Base-by-base conservation (phyloP, 2,329 filamentous ascomycete species). In the Cercospora zeae-maydis region DNA sequence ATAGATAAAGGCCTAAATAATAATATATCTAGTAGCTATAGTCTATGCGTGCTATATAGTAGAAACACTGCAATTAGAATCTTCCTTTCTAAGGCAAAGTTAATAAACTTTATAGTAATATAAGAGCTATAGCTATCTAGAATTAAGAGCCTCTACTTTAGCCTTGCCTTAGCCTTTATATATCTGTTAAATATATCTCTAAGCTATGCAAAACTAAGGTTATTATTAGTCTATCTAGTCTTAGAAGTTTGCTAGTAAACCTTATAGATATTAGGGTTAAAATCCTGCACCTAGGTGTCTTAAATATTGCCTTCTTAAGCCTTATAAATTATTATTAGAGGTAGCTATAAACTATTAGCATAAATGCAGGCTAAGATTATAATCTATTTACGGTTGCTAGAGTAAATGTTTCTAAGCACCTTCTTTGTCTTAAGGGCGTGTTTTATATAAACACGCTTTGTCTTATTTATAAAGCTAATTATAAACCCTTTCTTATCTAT, bases 41-140 rank as follows among this genome's bases (percentile, higher is more conserved):
- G 21, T 24, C 42, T 47, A 27, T 59, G 37, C 3, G 36, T 59
- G 36, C 49, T 51, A 45, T 59, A 52, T 36, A 39, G 42, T 16
- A n/a, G 42, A 21, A 51, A 59, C 3, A 59, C 42, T 47, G 21
- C 11, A 21, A 59, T 11, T 21, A 59, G 27, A 13, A 59, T 52
- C 30, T 52, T 59, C 49, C 51, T 34, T 34, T 51, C 34, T 21
- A 51, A 33, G 34, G 13, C 4, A 21, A 51, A 61, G 6, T 61
- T 55, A 34, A 61, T 27, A 36, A 61, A 61, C 9, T 13, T 6
- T 47, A 61, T 55, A 55, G 45, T 61, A 31, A 61, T 34, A 55
- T 60, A 54, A 24, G 30, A 55, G 51, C 59, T 49, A 56, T 61
- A 47, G 33, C 59, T 56, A 61, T 61, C 33, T 19, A 61, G 37